phyloP scores from a whole-genome alignment of 2,329 filamentous ascomycete species.

The Botrytis sinoallii region DNA sequence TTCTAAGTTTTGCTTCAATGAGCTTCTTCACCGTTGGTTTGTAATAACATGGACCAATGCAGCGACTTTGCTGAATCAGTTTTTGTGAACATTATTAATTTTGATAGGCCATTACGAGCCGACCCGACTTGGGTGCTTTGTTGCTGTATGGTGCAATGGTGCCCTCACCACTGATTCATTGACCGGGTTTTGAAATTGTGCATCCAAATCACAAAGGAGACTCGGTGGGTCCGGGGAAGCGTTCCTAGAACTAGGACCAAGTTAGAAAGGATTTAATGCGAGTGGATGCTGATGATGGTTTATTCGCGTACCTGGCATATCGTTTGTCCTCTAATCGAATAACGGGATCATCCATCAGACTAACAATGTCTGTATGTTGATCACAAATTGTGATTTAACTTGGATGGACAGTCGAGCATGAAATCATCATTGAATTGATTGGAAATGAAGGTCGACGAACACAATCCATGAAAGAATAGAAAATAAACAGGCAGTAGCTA shows the following conservation, averaged over 20 bases:
- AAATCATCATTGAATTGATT: neutral
- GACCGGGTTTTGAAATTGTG: slow-evolving; percentile 13
- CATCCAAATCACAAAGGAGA: slow-evolving; percentile 8
- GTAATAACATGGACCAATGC: neutral
- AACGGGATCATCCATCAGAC: slow-evolving; percentile 2
- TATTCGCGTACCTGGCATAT: slow-evolving; percentile 19
- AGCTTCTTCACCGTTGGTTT: slow-evolving; percentile 10
- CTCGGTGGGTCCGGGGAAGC: slow-evolving; percentile 19
- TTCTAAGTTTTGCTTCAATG: neutral
- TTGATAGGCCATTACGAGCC: slow-evolving; percentile 3
- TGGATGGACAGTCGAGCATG: neutral
- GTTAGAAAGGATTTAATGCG: neutral
- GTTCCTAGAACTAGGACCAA: slow-evolving; percentile 16
- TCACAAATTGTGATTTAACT: neutral
- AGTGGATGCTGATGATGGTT: slow-evolving; percentile 6
- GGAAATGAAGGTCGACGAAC: neutral
- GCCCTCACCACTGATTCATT: slow-evolving; percentile 12
- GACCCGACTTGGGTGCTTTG: neutral
- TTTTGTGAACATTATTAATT: neutral
- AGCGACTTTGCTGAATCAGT: neutral
- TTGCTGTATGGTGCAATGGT: neutral
- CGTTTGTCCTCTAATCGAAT: slow-evolving; percentile 12
- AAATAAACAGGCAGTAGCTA: neutral
- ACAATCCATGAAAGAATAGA: neutral
- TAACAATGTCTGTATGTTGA: neutral